Percentiles rank a stretch among this genome's conserved stretches.
Conservation (phyloP, 2,329 filamentous ascomycete species). For the Ophidiomyces ophidiicola region DNA sequence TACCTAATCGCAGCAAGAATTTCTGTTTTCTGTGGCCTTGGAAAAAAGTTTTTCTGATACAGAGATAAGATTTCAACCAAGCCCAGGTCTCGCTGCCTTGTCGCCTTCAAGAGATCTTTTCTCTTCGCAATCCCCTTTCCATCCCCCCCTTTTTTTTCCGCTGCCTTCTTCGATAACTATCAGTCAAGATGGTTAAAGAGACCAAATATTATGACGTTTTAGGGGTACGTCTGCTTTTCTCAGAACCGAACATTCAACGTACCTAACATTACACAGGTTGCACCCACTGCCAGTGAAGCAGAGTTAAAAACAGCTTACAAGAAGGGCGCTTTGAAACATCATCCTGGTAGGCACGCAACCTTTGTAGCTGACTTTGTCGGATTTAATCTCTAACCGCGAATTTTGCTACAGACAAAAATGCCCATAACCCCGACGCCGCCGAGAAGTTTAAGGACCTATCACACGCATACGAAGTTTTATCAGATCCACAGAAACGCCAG, state of each 20-base stretch:
- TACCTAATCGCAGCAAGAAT: background rate
- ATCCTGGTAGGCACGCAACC: slow-evolving; percentile 61
- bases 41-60: too few species aligned
- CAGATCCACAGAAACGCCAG: slow-evolving; percentile 78
- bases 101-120: background rate
- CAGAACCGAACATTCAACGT: background rate
- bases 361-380: background rate
- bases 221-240: slow-evolving; percentile 29
- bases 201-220: slow-evolving; percentile 39
- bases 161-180: slow-evolving; percentile 16
- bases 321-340: slow-evolving; percentile 77
- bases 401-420: slow-evolving; percentile 74
- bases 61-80: background rate
- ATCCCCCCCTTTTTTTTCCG: slow-evolving; percentile 12
- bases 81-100: background rate
- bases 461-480: slow-evolving; percentile 88
- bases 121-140: slow-evolving; percentile 7
- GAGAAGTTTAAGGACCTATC: slow-evolving; percentile 98
- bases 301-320: slow-evolving; percentile 93
- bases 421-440: slow-evolving; percentile 79
- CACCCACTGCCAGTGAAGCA: slow-evolving; percentile 65
- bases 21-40: too few species aligned
- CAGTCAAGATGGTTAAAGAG: slow-evolving; percentile 40
- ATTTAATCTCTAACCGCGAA: too few species aligned
- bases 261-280: slow-evolving; percentile 46